Evolutionary conservation across 139 green algal genomes (phyloP), one percentile per base, ranked within the genome.

Genomic region (Mesotaenium endlicherianum): DNA sequence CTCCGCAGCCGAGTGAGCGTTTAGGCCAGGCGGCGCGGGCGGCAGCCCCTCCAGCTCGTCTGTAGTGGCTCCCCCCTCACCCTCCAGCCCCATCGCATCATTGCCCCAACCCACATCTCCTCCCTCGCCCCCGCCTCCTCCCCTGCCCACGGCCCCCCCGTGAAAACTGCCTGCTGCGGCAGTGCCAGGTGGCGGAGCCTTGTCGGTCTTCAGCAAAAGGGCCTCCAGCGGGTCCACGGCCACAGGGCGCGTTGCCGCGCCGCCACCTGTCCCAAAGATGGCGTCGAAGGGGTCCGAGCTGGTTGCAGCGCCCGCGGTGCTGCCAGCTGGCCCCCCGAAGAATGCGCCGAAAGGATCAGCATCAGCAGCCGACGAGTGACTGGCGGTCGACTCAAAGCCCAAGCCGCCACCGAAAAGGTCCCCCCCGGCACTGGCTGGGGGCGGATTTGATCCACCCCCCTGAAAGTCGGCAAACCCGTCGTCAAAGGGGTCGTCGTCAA

Each of bases 31-130:
- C 11, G 80, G 80, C 40, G 80, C 72, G 2, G 80, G 80, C 44
- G 41, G 41, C 20, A 86, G 5, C 4, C 80, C 80, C 4, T 86
- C 80, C 26, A 86, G 44, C 47, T 86, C 70, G n/a, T 38, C 30
- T 5, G 70, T 81, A 2, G 80, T 86, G 6, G 40, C 78, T 70
- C 26, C 41, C 68, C 20, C 58, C n/a, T 69, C 44, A 78, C n/a
- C 57, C 17, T 76, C 74, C 30, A 31, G 14, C 39, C 2, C 38
- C 30, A 20, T 34, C 11, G 36, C 34, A 44, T 16, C 6, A 14
- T 58, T 45, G 26, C 11, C 70, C 26, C 6, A 31, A 57, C 14
- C 41, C 6, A 34, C 38, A 72, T 34, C 60, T 44, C 59, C 59
- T 20, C 16, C 20, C 17, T 71, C 74, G 44, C 26, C 74, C 47